These are phyloP conservation scores for Neopestalotiopsis clavispora DNA, from an alignment of 2,329 filamentous ascomycete species.

Conservation along the genomic window DNA sequence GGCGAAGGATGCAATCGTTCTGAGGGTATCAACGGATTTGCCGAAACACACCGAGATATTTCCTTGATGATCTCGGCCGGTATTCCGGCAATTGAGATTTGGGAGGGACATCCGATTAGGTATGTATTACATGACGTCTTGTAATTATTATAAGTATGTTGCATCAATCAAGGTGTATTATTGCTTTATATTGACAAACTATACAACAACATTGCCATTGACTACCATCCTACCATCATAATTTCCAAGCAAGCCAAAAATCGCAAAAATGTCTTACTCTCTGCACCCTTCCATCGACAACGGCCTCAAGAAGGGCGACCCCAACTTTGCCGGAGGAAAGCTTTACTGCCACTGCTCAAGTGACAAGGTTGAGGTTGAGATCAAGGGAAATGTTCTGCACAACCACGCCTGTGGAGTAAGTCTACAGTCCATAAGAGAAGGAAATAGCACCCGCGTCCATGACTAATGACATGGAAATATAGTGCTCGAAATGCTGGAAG, in stretches of 20 bases:
- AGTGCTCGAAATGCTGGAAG: conserved; percentile 75
- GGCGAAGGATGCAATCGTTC: neutral
- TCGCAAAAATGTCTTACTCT: conserved; percentile 41
- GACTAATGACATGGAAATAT: neutral
- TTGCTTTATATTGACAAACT: neutral
- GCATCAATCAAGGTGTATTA: neutral
- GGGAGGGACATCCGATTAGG: neutral
- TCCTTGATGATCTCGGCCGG: neutral
- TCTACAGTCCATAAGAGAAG: neutral
- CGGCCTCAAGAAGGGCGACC: conserved; percentile 60
- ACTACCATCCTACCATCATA: neutral
- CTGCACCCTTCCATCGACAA: conserved; percentile 69
- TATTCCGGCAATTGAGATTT: neutral
- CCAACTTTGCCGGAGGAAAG: conserved; percentile 62
- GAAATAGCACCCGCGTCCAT: too few species aligned
- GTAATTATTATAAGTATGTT: neutral
- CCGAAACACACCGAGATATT: neutral
- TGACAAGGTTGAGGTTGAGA: conserved; percentile 61
- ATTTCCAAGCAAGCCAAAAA: neutral
- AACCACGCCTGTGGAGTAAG: conserved; percentile 68
- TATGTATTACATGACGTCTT: neutral
- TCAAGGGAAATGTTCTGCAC: conserved; percentile 64
- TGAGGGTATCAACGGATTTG: neutral
- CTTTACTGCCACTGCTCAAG: conserved; percentile 64
- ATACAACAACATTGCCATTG: neutral